Evolutionary conservation across 2,329 filamentous ascomycete species (phyloP).

Genomic region (Elsinoe fawcettii): DNA sequence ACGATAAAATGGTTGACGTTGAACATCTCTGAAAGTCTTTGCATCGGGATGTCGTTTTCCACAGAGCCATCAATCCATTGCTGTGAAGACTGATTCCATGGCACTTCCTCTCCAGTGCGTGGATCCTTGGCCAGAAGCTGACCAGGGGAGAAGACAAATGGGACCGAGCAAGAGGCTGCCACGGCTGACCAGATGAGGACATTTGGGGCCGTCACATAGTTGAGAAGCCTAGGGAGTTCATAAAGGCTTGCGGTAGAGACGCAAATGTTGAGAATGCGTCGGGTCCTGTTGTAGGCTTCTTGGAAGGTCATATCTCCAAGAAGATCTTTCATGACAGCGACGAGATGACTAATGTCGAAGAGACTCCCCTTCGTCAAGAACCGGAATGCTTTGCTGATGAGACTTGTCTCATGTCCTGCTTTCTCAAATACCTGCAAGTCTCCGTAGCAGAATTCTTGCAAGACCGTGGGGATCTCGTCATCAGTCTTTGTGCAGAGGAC

Average conservation of each 20-base stretch:
- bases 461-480: conserved; percentile 63
- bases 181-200: conserved; percentile 96
- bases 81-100: conserved; percentile 80
- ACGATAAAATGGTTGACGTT: conserved; percentile 98
- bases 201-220: conserved; percentile 88
- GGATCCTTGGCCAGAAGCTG: conserved; percentile 79
- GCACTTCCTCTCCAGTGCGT: conserved; percentile 63
- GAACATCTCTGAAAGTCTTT: conserved; percentile 84
- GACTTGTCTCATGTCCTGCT: conserved; percentile 49
- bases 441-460: conserved; percentile 67
- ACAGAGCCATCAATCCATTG: conserved; percentile 92
- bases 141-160: conserved; percentile 72
- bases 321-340: conserved; percentile 69
- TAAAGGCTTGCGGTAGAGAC: conserved; percentile 83
- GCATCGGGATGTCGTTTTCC: conserved; percentile 89
- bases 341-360: conserved; percentile 76
- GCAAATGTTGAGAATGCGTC: conserved; percentile 85
- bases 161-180: conserved; percentile 90
- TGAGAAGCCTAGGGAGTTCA: conserved; percentile 77
- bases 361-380: conserved; percentile 74
- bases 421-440: conserved; percentile 74
- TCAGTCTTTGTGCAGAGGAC: conserved; percentile 72
- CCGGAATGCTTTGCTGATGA: conserved; percentile 61
- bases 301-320: conserved; percentile 90
- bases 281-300: conserved; percentile 90